phyloP scores from a whole-genome alignment of 2,329 filamentous ascomycete genomes.

The Colletotrichum sp. region DNA sequence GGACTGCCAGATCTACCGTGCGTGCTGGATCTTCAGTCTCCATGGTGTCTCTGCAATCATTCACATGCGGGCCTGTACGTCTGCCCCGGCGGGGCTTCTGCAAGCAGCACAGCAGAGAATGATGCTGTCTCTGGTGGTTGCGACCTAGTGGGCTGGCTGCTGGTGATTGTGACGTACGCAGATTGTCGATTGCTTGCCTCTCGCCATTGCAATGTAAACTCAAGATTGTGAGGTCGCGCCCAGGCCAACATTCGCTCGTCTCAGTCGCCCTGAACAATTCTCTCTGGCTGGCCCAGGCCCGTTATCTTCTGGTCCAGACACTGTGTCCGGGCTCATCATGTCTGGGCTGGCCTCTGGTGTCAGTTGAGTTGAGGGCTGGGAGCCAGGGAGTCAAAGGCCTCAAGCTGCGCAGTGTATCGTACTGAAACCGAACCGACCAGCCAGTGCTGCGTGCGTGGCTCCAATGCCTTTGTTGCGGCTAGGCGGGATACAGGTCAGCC shows the following conservation, averaged over 20 bases:
- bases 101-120: background rate
- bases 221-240: background rate
- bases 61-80: background rate
- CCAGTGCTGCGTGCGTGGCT: slow-evolving; percentile 9
- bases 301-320: background rate
- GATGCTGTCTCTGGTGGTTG: background rate
- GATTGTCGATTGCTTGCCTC: background rate
- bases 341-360: background rate
- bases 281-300: background rate
- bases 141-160: background rate
- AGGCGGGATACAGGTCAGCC: background rate
- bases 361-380: background rate
- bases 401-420: background rate
- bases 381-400: background rate
- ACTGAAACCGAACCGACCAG: slow-evolving; percentile 1
- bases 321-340: background rate
- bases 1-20: background rate
- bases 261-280: background rate
- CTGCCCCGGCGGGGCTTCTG: background rate
- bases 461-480: background rate
- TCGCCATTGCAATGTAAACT: slow-evolving; percentile 2
- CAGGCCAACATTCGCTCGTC: background rate
- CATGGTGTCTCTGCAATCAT: background rate
- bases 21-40: background rate
- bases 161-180: background rate